A percentile compares a stretch with the other conserved stretches of the same genome.
Evolutionary conservation across 2,329 filamentous ascomycete genomes (phyloP).

Genomic region (Chaetothyriales sp.): DNA sequence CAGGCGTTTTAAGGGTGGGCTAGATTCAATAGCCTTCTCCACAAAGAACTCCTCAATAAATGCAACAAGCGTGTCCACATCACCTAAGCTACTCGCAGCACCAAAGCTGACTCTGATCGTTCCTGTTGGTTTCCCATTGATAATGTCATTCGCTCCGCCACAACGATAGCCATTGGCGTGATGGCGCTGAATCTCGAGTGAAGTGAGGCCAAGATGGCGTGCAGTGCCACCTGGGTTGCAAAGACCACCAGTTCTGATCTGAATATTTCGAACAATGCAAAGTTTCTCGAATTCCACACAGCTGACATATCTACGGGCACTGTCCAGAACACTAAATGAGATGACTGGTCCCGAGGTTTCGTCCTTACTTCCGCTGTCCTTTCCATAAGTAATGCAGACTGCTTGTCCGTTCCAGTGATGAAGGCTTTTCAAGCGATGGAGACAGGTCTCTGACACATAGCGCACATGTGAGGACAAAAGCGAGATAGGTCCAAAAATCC

Average conservation of each 20-base stretch:
- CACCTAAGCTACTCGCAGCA: slow-evolving; percentile 68
- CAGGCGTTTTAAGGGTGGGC: slow-evolving; percentile 2
- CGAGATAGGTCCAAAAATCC: slow-evolving; percentile 58
- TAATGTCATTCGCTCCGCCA: slow-evolving; percentile 67
- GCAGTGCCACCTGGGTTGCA: slow-evolving; percentile 88
- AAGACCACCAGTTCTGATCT: slow-evolving; percentile 74
- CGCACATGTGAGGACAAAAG: slow-evolving; percentile 57
- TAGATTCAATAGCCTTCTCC: slow-evolving; percentile 13
- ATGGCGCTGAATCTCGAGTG: slow-evolving; percentile 72
- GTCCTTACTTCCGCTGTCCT: slow-evolving; percentile 17
- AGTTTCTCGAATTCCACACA: slow-evolving; percentile 80
- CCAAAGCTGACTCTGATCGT: slow-evolving; percentile 75
- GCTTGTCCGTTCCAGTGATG: slow-evolving; percentile 53
- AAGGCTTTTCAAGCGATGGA: slow-evolving; percentile 44
- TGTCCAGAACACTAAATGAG: slow-evolving; percentile 67
- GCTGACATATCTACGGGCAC: slow-evolving; percentile 59
- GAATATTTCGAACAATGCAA: slow-evolving; percentile 62
- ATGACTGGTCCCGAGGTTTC: slow-evolving; percentile 53
- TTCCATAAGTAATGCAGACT: slow-evolving; percentile 54
- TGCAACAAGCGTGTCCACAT: slow-evolving; percentile 57
- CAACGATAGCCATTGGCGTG: slow-evolving; percentile 77
- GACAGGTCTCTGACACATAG: slow-evolving; percentile 48
- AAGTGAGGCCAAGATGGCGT: slow-evolving; percentile 54
- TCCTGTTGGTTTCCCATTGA: slow-evolving; percentile 75
- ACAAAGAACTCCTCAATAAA: slow-evolving; percentile 62